Base-by-base conservation (phyloP, 2,329 filamentous ascomycete genomes). In the Colletotrichum brevisporum region DNA sequence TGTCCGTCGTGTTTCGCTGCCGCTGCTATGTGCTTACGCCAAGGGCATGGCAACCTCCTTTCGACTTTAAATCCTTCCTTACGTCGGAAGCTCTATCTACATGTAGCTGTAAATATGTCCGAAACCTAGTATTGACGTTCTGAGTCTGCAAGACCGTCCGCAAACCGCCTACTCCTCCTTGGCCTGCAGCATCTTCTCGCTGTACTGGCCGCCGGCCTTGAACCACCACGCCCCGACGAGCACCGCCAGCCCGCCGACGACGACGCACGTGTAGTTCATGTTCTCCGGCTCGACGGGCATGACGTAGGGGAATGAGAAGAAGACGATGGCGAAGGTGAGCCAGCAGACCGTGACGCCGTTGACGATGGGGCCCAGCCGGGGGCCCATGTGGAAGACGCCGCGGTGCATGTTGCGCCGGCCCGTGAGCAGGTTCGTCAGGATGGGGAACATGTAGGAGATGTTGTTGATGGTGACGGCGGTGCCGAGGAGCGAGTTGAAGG, bases 191-290 rank as follows among this genome's bases (percentile, higher is more conserved):
- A 84, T 82, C 45, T 74, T 78, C 61, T 76, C 74, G 5, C 79
- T 80, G 48, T 82, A 84, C 26, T 74, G 73, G 55, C 75, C 76
- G 5, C 82, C 80, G 1, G 77, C 81, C 59, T 83, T 76, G n/a
- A 83, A 58, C 82, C 82, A 85, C 83, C 82, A 84, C 0, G 67
- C 70, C 2, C 80, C 77, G 10, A 85, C 75, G 2, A 81, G 52
- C 8, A 82, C 78, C 3, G 69, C n/a, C 27, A 77, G 59, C 0
- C 76, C 83, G 1, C 82, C 83, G 5, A 85, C 80, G 13, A 83
- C 81, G 0, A 83, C 81, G 55, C 83, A 85, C 2, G 83, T 85
- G 70, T 85, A 85, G 67, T 84, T 85, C 83, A 85, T 85, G 65
- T 83, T 85, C 27, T 71, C 67, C 2, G 73, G 73, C 39, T 73